Percentiles rank a stretch among this genome's conserved stretches.
These are phyloP conservation scores for Colletotrichum simmondsii DNA, from an alignment of 2,329 filamentous ascomycete species.

Conservation along the genomic window DNA sequence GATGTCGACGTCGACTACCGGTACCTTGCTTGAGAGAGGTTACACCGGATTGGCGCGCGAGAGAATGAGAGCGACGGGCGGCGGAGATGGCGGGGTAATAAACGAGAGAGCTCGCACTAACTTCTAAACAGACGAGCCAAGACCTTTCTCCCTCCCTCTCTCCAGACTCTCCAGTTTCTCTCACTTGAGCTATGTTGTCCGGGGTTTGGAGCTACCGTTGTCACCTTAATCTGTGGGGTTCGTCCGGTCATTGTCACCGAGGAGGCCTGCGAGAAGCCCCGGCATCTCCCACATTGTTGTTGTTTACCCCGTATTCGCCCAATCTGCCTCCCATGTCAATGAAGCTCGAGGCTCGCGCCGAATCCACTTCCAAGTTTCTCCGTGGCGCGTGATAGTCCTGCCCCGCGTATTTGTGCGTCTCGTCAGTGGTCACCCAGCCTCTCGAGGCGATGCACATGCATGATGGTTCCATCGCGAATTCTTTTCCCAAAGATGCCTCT, in stretches of 20 bases:
- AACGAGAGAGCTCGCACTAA: background rate
- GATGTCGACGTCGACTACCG: slow-evolving; percentile 10
- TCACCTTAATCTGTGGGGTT: slow-evolving; percentile 26
- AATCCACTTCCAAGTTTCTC: slow-evolving; percentile 13
- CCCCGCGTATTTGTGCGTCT: background rate
- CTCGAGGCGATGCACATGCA: background rate
- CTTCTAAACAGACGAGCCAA: background rate
- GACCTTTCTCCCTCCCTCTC: too few species aligned
- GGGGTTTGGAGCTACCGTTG: background rate
- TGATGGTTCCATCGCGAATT: background rate
- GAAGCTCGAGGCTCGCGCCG: background rate
- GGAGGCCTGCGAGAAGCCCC: background rate
- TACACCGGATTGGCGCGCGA: slow-evolving; percentile 28
- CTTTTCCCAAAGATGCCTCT: background rate
- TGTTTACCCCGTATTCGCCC: background rate
- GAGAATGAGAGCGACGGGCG: background rate
- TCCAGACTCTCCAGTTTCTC: background rate
- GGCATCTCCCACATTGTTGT: background rate
- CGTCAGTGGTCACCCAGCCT: background rate
- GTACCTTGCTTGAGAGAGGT: slow-evolving; percentile 19
- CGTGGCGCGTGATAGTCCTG: background rate
- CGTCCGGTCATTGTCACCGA: background rate
- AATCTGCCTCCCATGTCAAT: background rate
- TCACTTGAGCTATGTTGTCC: background rate
- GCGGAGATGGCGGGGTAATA: slow-evolving; percentile 13